phyloP scores from a whole-genome alignment of 1,284 basidiomycete species.

The Ustilago esculenta region DNA sequence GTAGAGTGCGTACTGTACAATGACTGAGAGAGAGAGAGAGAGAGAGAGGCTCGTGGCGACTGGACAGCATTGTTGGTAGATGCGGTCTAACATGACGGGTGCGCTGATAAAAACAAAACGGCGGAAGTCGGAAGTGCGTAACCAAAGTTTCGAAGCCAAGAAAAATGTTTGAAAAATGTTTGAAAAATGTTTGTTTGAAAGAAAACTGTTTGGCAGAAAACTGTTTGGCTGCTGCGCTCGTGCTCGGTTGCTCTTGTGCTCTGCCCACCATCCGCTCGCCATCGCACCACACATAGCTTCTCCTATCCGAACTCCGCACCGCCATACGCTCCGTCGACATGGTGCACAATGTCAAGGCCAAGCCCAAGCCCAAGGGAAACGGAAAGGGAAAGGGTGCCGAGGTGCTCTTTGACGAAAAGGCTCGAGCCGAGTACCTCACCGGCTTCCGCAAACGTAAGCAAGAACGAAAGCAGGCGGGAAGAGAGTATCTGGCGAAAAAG shows the following conservation, averaged over 20 bases:
- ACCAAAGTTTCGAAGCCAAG: too few species aligned
- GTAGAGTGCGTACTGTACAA: too few species aligned
- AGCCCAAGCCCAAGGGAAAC: constrained; percentile 8
- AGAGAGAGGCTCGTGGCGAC: too few species aligned
- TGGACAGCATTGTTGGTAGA: too few species aligned
- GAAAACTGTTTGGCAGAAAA: neutral
- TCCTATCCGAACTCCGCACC: too few species aligned
- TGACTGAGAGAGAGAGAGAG: too few species aligned
- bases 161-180: neutral
- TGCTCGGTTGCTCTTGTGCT: too few species aligned
- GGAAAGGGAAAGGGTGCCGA: constrained; percentile 42
- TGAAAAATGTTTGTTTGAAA: neutral
- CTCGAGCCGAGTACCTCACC: constrained; percentile 60
- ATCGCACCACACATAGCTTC: neutral
- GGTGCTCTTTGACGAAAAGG: constrained; percentile 62
- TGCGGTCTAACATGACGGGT: too few species aligned
- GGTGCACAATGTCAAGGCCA: constrained; percentile 8
- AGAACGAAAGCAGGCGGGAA: constrained; percentile 58
- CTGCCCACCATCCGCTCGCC: neutral
- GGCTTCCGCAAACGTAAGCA: constrained; percentile 66
- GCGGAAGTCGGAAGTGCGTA: constrained; percentile 3
- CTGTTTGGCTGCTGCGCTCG: too few species aligned
- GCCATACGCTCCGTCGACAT: neutral
- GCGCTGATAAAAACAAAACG: neutral
- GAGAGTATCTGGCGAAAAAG: constrained; percentile 51